Evolutionary conservation across 2,329 filamentous ascomycete species (phyloP), one percentile per base, ranked within the genome.

Genomic region (Botrytis fragariae): DNA sequence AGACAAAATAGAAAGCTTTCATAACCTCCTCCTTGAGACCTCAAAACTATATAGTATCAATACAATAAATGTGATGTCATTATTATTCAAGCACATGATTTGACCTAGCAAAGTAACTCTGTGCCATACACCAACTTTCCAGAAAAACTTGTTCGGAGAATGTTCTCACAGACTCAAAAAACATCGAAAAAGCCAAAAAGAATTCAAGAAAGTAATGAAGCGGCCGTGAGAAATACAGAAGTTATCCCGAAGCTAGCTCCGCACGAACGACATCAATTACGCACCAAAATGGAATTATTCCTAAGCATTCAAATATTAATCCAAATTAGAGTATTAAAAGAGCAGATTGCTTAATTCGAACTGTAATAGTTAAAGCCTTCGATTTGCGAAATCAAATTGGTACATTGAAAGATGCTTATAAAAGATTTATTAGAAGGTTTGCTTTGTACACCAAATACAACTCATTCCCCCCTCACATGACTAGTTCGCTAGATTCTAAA

Each of bases 1-100:
- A n/a, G 5, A n/a, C 5, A n/a, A n/a, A n/a, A 54, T 2, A 2
- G 3, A 54, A n/a, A 7, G 12, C 25, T 0, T 25, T 54, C 12
- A 54, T n/a, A 14, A n/a, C 1, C 12, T 54, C 48, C 25, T 51
- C 4, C 5, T n/a, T 3, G 1, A n/a, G 48, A n/a, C 25, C 25
- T 54, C 1, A 14, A 54, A n/a, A n/a, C 25, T 25, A 12, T n/a
- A n/a, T 54, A 54, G 48, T 1, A 16, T 54, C 25, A 54, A n/a
- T n/a, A 54, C 48, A n/a, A n/a, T 51, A 54, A 7, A 16, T n/a
- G 12, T 14, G 25, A n/a, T 54, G 6, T 14, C 48, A 51, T 51
- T 51, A 2, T 7, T n/a, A 54, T n/a, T 54, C 25, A 16, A 16
- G 3, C 25, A 8, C 48, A 16, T 54, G 25, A 54, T n/a, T 54